Base-by-base conservation (phyloP, 1,139 yeast species). In the Pneumocystis wakefieldiae region DNA sequence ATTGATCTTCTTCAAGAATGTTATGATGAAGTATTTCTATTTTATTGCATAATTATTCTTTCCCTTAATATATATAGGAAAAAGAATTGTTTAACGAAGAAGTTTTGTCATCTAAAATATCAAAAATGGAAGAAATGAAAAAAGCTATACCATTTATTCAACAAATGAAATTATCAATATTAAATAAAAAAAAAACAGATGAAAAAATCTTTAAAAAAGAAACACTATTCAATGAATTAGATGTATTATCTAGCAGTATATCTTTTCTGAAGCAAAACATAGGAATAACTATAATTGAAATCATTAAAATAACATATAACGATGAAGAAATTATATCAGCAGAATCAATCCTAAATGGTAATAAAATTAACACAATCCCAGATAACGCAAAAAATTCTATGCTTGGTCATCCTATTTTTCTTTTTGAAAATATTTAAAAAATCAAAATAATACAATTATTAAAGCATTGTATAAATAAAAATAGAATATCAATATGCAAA, bases 111-210 rank as follows among this genome's bases (percentile, higher is more conserved):
- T 68, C n/a, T 61, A 60, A 59, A 67, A 63, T 39, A 70, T 68
- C 39, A 68, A 62, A 55, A 73, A 74, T 76, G 15, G 79, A 78
- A 35, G 78, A 77, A 65, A 76, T 91, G 86, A 90, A 90, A 81
- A 85, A 95, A 70, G 97, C 96, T 67, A 92, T 94, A 98, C 97
- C 97, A 66, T 92, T 91, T 75, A 91, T 92, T 68, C 85, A 92
- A 19, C 55, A 48, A 48, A 48, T 48, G n/a, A 48, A 48, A 67
- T 78, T 83, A 69, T 78, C 92, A 74, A 89, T 92, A 75, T 87
- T 85, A 73, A 84, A 96, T 76, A 80, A 92, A 78, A 24, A 29
- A 37, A 17, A 12, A 57, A 37, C 42, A 12, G 59, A 5, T n/a
- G 41, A 37, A 37, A 36, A 57, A 57, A 15, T 19, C 10, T 57